phyloP scores from a whole-genome alignment of 2,329 filamentous ascomycete species.

The Hortaea werneckii region DNA sequence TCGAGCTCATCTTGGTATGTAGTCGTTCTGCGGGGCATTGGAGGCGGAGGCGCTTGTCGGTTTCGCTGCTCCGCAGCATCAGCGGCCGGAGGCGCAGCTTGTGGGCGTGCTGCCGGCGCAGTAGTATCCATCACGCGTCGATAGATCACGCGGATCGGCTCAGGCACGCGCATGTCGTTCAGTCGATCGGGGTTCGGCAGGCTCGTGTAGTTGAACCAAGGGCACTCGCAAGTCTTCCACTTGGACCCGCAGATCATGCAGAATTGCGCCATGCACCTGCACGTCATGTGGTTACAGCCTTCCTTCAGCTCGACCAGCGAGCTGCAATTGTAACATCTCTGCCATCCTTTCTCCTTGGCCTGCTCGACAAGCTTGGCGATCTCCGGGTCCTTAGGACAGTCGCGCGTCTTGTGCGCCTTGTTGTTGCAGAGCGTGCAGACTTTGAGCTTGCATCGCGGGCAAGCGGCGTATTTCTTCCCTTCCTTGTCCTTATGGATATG shows the following conservation, averaged over 20 bases:
- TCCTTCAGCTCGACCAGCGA: constrained; percentile 68
- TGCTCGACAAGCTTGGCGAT: constrained; percentile 52
- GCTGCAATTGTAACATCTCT: constrained; percentile 64
- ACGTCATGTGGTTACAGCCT: constrained; percentile 82
- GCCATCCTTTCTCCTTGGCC: constrained; percentile 60
- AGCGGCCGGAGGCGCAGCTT: constrained; percentile 26
- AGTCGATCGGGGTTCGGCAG: constrained; percentile 44
- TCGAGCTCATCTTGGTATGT: constrained; percentile 29
- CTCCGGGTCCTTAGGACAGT: constrained; percentile 64
- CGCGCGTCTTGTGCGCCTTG: constrained; percentile 58
- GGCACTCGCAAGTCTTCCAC: constrained; percentile 77
- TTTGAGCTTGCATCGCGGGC: constrained; percentile 59
- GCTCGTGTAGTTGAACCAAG: constrained; percentile 59
- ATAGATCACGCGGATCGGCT: constrained; percentile 30
- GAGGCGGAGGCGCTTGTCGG: no score
- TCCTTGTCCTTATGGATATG: constrained; percentile 49
- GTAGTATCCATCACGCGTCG: constrained; percentile 17
- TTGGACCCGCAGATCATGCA: constrained; percentile 75
- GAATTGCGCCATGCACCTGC: constrained; percentile 73
- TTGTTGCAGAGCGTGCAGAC: constrained; percentile 66
- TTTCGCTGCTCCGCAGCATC: no score
- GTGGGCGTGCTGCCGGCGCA: constrained; percentile 7
- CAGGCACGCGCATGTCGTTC: constrained; percentile 43
- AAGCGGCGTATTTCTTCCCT: constrained; percentile 56
- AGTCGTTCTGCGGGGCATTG: constrained; percentile 1